phyloP scores from a whole-genome alignment of 1,139 yeast genomes.

The Saccharomyces hybrid region DNA sequence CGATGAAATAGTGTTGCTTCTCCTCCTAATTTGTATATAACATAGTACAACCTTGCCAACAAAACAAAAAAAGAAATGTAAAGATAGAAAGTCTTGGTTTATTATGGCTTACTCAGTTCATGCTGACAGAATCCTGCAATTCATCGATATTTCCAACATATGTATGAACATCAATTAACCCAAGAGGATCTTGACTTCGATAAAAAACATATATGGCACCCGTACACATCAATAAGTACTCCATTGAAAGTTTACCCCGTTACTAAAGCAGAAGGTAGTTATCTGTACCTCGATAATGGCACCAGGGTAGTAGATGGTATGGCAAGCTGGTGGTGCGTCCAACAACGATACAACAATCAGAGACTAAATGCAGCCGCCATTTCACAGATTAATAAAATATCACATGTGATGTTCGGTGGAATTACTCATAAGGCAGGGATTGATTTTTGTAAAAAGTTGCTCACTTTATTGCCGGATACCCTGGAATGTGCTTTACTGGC shows the following conservation, averaged over 20 bases:
- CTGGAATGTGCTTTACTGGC: constrained; percentile 30
- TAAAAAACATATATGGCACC: constrained; percentile 32
- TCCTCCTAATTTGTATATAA: neutral
- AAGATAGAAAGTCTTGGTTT: neutral
- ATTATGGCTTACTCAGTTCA: neutral
- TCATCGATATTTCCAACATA: neutral
- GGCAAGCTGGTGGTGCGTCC: constrained; percentile 35
- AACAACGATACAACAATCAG: constrained; percentile 32
- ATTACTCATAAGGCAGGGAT: constrained; percentile 32
- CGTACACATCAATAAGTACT: constrained; percentile 29
- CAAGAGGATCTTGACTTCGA: constrained; percentile 21
- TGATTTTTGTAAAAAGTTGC: constrained; percentile 17
- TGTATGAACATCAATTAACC: neutral
- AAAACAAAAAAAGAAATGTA: neutral
- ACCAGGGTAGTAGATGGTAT: constrained; percentile 29
- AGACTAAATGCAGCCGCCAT: constrained; percentile 28
- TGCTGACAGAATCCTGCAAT: neutral
- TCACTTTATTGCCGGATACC: constrained; percentile 20
- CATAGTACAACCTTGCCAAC: neutral
- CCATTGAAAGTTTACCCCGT: constrained; percentile 30
- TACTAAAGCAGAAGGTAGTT: constrained; percentile 25
- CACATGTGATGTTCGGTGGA: constrained; percentile 35
- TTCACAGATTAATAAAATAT: constrained; percentile 23
- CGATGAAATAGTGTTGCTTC: too few species aligned
- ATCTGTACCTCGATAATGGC: constrained; percentile 16